phyloP scores from a whole-genome alignment of 208 protist genomes.

The Perkinsela sp. region DNA sequence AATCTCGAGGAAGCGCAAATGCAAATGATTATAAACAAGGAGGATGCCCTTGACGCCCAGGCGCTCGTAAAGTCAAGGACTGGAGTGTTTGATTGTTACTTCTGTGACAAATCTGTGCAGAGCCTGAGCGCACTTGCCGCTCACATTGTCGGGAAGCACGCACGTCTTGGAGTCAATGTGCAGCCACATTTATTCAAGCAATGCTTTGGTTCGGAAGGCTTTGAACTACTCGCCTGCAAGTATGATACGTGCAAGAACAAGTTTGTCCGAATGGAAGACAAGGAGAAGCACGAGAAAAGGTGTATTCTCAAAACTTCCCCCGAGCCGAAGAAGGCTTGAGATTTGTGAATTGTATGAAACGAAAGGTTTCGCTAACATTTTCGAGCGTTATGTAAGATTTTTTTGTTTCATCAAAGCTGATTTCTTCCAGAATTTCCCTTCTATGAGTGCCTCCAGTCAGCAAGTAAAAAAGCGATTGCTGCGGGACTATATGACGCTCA shows the following conservation, averaged over 20 bases:
- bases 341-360: too few relatives aligned
- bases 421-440: too few relatives aligned
- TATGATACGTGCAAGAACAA: background rate
- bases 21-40: background rate
- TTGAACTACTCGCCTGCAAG: background rate
- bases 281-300: background rate
- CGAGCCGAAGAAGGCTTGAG: background rate
- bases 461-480: conserved; percentile 3
- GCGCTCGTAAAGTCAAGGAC: background rate
- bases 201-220: background rate
- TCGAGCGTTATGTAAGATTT: too few relatives aligned
- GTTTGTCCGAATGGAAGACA: background rate
- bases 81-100: background rate
- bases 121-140: background rate
- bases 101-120: background rate
- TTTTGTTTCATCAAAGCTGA: too few relatives aligned
- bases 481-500: conserved; percentile 12
- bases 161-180: background rate
- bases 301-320: background rate
- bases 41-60: background rate
- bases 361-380: too few relatives aligned
- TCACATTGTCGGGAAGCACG: background rate
- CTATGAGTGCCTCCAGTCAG: too few relatives aligned
- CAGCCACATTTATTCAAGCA: background rate
- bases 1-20: background rate